Evolutionary conservation across 345 rosid genomes (phyloP), one percentile per base, ranked within the genome.

Genomic region (Passiflora organensis): DNA sequence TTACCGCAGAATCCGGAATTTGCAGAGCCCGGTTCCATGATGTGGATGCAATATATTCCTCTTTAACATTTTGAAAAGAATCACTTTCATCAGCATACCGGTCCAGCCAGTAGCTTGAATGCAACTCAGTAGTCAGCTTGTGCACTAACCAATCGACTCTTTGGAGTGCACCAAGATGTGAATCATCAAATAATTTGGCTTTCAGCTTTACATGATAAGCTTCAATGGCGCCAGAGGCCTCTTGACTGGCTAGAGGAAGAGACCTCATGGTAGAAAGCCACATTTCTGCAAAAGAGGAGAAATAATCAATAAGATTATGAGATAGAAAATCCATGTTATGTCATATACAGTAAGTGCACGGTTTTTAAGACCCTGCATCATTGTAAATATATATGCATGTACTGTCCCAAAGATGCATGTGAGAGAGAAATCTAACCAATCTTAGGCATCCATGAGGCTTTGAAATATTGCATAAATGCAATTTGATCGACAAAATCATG

Each of bases 81-180:
- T 73, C 87, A 60, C 87, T 89, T 72, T 89, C 99, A 71, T 93
- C 96, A 3, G 97, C 96, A 64, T 77, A 82, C 51, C 97, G 74
- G 62, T 86, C 95, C 53, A 86, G 86, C 96, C 99, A 93, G 59
- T 93, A 89, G 56, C 91, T 75, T 6, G 99, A 84, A 74, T 93
- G 95, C 72, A 93, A 73, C 68, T 89, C 95, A 1, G 91, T 93
- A 14, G 81, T 93, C 73, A 89, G 81, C 78, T 86, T 93, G 78
- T 86, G 97, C 55, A 93, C 99, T 50, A 93, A 76, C 99, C 96
- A 89, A 65, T 89, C 97, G 46, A 83, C 96, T 79, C 99, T 89
- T 65, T 76, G 80, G 56, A 86, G 85, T 8, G 99, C 85, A 67
- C 87, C 87, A 41, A 93, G 99, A 65, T 93, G 97, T 18, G 97